Conservation (phyloP, 1,139 yeast species). For the Sugiyamaella castrensis region DNA sequence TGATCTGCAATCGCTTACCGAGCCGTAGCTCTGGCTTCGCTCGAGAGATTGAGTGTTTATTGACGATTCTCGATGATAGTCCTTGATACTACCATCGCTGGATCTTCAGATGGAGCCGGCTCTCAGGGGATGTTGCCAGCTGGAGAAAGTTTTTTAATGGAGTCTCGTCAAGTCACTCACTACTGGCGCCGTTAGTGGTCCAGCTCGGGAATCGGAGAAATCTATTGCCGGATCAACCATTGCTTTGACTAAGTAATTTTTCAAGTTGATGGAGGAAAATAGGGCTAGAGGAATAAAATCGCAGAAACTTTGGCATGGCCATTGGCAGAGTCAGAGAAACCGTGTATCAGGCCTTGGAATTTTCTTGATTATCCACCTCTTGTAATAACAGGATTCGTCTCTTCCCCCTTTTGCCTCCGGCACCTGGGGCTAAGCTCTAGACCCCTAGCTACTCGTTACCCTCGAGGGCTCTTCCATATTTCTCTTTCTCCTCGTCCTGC, state of each 20-base stretch:
- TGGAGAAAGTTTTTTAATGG: slow-evolving; percentile 8
- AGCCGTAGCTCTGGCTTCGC: no score
- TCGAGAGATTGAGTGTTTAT: no score
- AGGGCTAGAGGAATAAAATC: slow-evolving; percentile 42
- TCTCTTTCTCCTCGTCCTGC: no score
- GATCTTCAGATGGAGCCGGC: slow-evolving; percentile 64
- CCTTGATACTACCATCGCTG: slow-evolving; percentile 55
- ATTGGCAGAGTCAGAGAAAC: slow-evolving; percentile 32
- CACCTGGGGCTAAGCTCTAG: not conserved
- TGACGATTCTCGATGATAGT: slow-evolving; percentile 48
- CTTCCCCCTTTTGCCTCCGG: no score
- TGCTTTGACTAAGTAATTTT: slow-evolving; percentile 38
- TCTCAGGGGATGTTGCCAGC: slow-evolving; percentile 33
- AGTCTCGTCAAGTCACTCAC: slow-evolving; percentile 8
- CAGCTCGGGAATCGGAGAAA: slow-evolving; percentile 46
- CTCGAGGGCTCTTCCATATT: no score
- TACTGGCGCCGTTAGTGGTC: slow-evolving; percentile 35
- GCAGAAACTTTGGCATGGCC: slow-evolving; percentile 46
- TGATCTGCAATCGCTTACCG: no score
- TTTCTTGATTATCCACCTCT: slow-evolving; percentile 28
- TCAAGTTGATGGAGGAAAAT: slow-evolving; percentile 46
- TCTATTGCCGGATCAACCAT: slow-evolving; percentile 44
- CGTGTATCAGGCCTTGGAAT: slow-evolving; percentile 25
- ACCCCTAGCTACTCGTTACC: not conserved
- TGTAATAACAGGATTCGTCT: no score